These are phyloP conservation scores for Calendula officinalis DNA, from an alignment of 129 eudicot genomes.

Conservation along the genomic window DNA sequence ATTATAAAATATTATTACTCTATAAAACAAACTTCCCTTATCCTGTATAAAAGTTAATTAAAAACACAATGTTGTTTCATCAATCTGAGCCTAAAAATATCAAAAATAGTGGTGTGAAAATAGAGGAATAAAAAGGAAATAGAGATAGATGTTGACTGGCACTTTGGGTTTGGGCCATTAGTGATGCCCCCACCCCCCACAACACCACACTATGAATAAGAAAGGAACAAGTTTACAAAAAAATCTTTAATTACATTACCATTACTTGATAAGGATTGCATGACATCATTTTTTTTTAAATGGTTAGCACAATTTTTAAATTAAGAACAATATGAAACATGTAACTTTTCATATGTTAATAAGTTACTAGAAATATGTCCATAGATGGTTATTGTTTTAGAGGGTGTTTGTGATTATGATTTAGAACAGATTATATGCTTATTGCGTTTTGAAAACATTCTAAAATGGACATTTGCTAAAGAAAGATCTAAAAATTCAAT, in stretches of 20 bases:
- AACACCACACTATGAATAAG: conserved; percentile 16
- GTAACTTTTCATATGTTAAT: background rate
- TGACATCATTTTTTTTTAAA: background rate
- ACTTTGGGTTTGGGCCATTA: conserved; percentile 33
- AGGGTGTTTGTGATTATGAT: too few relatives aligned
- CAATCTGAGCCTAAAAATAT: conserved; percentile 1
- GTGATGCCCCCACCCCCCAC: conserved; percentile 23
- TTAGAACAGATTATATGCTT: too few relatives aligned
- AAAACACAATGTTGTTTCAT: background rate
- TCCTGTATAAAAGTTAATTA: background rate
- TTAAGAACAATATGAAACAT: background rate
- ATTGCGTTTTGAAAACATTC: too few relatives aligned
- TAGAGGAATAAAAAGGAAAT: conserved; percentile 7
- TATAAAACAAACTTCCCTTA: background rate
- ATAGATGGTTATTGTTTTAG: too few relatives aligned
- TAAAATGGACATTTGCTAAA: too few relatives aligned
- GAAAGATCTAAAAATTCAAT: too few relatives aligned
- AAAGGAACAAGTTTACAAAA: conserved; percentile 6
- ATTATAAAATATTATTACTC: background rate
- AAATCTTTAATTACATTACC: conserved; percentile 1
- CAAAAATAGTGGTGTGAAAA: conserved; percentile 9
- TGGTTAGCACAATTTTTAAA: background rate
- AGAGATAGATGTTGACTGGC: conserved; percentile 34
- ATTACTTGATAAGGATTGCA: conserved; percentile 23
- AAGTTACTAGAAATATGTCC: too few relatives aligned